phyloP scores from a whole-genome alignment of 306 rosid genomes.

The Quercus cerris region DNA sequence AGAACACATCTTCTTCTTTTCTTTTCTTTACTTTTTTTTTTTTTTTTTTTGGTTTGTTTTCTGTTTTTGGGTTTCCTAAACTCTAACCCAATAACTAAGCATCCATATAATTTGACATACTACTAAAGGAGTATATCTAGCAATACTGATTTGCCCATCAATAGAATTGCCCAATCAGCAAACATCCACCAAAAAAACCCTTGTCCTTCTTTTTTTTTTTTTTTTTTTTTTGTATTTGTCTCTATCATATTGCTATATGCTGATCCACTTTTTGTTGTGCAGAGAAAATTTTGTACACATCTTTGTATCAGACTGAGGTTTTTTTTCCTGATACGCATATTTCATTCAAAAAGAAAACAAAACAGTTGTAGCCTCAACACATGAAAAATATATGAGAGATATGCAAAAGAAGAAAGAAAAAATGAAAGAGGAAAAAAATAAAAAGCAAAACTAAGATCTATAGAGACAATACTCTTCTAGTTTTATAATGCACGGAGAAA shows the following conservation, averaged over 20 bases:
- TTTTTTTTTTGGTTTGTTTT: too few relatives aligned
- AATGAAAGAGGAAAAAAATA: not conserved
- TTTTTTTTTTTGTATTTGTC: not conserved
- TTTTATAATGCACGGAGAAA: not conserved
- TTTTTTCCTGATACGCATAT: not conserved
- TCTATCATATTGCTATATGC: not conserved
- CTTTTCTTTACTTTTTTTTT: too few relatives aligned
- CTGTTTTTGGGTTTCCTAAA: not conserved
- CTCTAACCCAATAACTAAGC: not conserved
- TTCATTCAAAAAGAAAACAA: not conserved
- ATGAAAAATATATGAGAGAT: not conserved
- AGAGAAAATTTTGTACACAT: constrained; percentile 18
- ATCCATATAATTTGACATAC: not conserved
- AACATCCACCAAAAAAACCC: not conserved
- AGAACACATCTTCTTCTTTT: not conserved
- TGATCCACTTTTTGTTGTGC: not conserved
- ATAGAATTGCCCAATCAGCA: not conserved
- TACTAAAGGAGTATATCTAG: not conserved
- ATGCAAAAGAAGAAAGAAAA: not conserved
- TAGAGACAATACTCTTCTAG: not conserved
- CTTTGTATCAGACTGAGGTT: constrained; percentile 88
- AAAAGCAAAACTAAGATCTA: not conserved
- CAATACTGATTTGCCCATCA: not conserved
- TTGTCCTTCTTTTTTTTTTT: not conserved
- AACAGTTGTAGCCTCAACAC: not conserved